Evolutionary conservation across 192 early-diverging fungal genomes (phyloP), one percentile per base, ranked within the genome.

Genomic region (Phlyctochytrium bullatum): DNA sequence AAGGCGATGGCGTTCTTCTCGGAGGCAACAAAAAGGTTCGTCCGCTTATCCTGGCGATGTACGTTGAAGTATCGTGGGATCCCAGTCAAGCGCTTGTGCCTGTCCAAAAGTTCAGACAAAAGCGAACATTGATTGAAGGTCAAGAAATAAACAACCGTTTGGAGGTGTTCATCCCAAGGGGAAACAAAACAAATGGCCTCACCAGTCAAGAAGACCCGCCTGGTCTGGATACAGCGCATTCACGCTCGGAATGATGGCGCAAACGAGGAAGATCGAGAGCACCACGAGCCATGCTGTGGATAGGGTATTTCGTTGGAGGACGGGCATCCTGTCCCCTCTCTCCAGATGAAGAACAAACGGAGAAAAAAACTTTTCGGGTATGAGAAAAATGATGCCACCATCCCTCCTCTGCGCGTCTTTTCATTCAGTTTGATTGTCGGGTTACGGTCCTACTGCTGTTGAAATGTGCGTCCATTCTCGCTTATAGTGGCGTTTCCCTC

Each of bases 1-100:
- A 85, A 76, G 0, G 93, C 91, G 56, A 96, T 63, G n/a, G 88
- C 84, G 67, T 91, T 89, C 59, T 81, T 86, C 36, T 88, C 83
- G n/a, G 92, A 89, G 16, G 83, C 86, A 25, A 88, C 76, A 34
- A 78, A 63, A 2, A 90, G 34, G 16, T 61, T 61, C 3, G 71
- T 32, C 3, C 58, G 36, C 51, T 76, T 24, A 14, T 64, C 53
- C 16, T 28, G 31, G 14, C 66, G 64, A 10, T 29, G 30, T 29
- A 65, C 67, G n/a, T 33, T 57, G 0, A 60, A 57, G 32, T 65
- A 62, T 36, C 59, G 36, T 12, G 78, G 72, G 2, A 56, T 52
- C 23, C 78, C 74, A 4, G 70, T 59, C 14, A 30, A 61, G 6
- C 10, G 3, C n/a, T 47, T 53, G 69, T 34, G 62, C 69, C 69